phyloP scores from a whole-genome alignment of 176 grass and related monocot species.

The Phoenix roebelenii region DNA sequence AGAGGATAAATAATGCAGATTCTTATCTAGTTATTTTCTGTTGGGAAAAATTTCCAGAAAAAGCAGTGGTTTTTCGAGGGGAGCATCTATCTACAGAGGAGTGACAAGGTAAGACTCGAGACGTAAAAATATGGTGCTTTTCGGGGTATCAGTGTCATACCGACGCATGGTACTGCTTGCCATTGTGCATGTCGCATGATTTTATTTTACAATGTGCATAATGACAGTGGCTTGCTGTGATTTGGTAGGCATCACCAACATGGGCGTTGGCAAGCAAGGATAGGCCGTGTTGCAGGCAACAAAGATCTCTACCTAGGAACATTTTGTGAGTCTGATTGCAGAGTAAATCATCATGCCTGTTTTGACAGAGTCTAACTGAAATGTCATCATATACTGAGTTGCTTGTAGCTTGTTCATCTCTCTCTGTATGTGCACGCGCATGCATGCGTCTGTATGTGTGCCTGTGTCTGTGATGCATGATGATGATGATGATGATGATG shows the following conservation, averaged over 20 bases:
- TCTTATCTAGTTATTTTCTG: conserved; percentile 13
- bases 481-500: too few species aligned
- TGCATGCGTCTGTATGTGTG: too few species aligned
- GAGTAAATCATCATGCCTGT: background rate
- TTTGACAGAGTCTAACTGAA: background rate
- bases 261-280: conserved; percentile 95
- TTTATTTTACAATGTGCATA: too few species aligned
- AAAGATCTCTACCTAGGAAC: conserved; percentile 97
- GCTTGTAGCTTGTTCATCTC: too few species aligned
- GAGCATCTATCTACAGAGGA: conserved; percentile 91
- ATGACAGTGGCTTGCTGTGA: background rate
- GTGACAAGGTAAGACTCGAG: conserved; percentile 28
- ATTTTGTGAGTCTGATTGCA: conserved; percentile 43
- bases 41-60: conserved; percentile 32
- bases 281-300: conserved; percentile 90
- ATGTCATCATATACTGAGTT: too few species aligned
- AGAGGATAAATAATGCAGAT: background rate
- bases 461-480: too few species aligned
- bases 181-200: too few species aligned
- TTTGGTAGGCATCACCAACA: conserved; percentile 79
- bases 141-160: too few species aligned
- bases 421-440: too few species aligned
- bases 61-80: conserved; percentile 91
- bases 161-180: too few species aligned
- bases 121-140: background rate